phyloP scores from a whole-genome alignment of 148 eudicot species.

The Chenopodium quinoa region DNA sequence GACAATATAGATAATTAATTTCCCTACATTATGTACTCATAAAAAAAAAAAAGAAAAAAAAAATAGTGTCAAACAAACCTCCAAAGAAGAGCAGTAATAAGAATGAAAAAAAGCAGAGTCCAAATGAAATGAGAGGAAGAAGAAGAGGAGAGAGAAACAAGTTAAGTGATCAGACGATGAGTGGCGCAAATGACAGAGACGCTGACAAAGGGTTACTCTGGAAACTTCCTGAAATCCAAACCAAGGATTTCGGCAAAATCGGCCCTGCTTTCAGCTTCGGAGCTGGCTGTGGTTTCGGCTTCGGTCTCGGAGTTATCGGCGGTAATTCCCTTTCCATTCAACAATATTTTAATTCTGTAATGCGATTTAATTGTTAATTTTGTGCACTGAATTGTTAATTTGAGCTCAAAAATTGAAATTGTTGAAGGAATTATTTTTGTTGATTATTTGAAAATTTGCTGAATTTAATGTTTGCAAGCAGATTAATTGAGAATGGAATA shows the following conservation, averaged over 20 bases:
- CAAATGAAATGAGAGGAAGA: background rate
- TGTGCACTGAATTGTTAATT: background rate
- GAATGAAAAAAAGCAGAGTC: background rate
- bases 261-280: constrained; percentile 70
- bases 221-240: constrained; percentile 53
- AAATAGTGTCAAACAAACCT: background rate
- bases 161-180: background rate
- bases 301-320: constrained; percentile 65
- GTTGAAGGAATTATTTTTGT: too few relatives aligned
- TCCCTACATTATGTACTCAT: background rate
- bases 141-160: background rate
- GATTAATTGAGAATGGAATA: too few relatives aligned
- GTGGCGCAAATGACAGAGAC: constrained; percentile 19
- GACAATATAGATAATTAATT: too few relatives aligned
- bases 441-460: too few relatives aligned
- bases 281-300: constrained; percentile 53
- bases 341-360: background rate
- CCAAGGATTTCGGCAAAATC: constrained; percentile 49
- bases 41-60: too few relatives aligned
- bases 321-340: constrained; percentile 32
- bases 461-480: background rate
- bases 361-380: background rate
- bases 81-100: background rate
- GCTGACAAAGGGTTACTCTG: constrained; percentile 58
- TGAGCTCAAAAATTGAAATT: too few relatives aligned